phyloP scores from a whole-genome alignment of 2,329 filamentous ascomycete species.

The Colletotrichum cuscutae region DNA sequence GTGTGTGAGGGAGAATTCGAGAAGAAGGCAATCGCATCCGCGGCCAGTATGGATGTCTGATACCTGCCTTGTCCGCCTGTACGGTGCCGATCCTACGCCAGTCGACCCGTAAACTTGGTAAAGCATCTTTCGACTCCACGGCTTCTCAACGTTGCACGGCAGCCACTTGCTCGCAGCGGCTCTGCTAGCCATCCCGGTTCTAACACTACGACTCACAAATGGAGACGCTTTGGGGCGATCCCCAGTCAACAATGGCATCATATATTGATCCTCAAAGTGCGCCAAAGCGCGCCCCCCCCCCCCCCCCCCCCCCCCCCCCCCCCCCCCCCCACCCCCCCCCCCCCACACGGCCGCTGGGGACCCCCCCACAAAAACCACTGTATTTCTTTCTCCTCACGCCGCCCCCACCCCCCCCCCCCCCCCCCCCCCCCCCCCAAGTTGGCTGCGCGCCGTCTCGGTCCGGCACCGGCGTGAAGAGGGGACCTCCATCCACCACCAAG shows the following conservation, averaged over 20 bases:
- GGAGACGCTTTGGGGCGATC: not conserved
- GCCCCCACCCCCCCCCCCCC: not conserved
- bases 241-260: slow-evolving; percentile 3
- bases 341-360: no score
- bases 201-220: not conserved
- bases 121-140: slow-evolving; percentile 25
- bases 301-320: no score
- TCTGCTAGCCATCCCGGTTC: not conserved
- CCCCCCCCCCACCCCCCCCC: no score
- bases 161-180: not conserved
- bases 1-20: not conserved
- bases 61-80: not conserved
- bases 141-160: slow-evolving; percentile 8
- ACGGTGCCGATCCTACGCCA: slow-evolving; percentile 5
- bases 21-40: not conserved
- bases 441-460: slow-evolving; percentile 15
- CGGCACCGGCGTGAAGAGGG: slow-evolving; percentile 14
- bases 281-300: slow-evolving; percentile 4
- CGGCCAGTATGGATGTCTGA: not conserved
- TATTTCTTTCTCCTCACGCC: no score
- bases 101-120: slow-evolving; percentile 23
- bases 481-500: not conserved
- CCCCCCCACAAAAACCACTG: no score
- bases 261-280: not conserved
- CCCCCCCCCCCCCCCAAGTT: not conserved